Percentiles rank a stretch among this genome's conserved stretches.
Evolutionary conservation across 2,329 filamentous ascomycete genomes (phyloP).

Genomic region (Alternaria tenuissima): DNA sequence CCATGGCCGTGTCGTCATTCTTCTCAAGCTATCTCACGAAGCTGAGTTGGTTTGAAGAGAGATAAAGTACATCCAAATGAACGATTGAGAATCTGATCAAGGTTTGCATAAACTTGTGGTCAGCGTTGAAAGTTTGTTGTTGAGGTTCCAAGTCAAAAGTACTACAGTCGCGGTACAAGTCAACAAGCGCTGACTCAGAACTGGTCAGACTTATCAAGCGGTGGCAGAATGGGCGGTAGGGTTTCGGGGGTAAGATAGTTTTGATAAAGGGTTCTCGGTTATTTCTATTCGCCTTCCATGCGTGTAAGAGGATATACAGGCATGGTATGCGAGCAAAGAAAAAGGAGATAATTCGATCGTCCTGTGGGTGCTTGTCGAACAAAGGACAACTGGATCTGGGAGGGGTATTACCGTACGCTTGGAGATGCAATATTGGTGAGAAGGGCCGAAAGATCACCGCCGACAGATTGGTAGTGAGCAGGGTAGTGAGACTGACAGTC

Average conservation of each 20-base stretch:
- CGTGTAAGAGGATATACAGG: background rate
- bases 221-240: background rate
- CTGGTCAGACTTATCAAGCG: background rate
- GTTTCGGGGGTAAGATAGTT: background rate
- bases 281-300: background rate
- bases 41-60: background rate
- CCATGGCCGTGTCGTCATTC: background rate
- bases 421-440: slow-evolving; percentile 1
- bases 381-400: background rate
- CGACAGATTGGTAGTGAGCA: slow-evolving; percentile 2
- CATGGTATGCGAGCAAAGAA: background rate
- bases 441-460: slow-evolving; percentile 1
- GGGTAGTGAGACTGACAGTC: background rate
- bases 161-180: background rate
- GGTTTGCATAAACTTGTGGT: background rate
- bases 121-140: background rate
- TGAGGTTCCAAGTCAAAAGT: background rate
- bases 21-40: background rate
- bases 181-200: background rate
- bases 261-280: background rate
- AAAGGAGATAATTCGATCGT: background rate
- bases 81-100: background rate
- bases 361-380: background rate
- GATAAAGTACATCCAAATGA: background rate
- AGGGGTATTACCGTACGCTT: background rate